Percentiles rank a stretch among this genome's conserved stretches.
These are phyloP conservation scores for Lotus japonicus DNA, from an alignment of 306 rosid species.

Conservation along the genomic window DNA sequence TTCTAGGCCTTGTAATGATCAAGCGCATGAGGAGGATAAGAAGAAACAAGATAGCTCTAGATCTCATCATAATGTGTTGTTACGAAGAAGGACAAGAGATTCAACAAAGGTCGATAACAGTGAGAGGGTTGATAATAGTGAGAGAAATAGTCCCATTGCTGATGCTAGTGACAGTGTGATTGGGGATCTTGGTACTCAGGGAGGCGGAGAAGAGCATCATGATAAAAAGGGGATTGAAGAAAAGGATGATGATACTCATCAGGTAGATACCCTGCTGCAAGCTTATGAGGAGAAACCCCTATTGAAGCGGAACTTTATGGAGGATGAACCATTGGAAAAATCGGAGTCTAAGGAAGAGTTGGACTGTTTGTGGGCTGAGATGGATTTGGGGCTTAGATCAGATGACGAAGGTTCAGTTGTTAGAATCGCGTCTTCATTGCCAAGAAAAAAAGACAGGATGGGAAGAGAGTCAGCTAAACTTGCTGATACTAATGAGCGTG, in stretches of 20 bases:
- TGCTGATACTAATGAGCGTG: too few relatives aligned
- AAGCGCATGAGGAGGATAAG: neutral
- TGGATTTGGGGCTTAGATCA: neutral
- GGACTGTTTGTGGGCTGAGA: slow-evolving; percentile 11
- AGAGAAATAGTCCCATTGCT: neutral
- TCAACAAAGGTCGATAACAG: too few relatives aligned
- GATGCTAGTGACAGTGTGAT: neutral
- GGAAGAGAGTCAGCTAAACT: too few relatives aligned
- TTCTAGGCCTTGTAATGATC: neutral
- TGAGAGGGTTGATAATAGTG: too few relatives aligned
- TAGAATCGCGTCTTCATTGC: too few relatives aligned
- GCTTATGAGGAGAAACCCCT: neutral
- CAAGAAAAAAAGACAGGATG: too few relatives aligned
- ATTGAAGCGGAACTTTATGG: neutral
- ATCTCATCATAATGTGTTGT: neutral
- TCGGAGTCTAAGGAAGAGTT: slow-evolving; percentile 10
- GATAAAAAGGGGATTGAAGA: neutral
- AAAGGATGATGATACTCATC: neutral
- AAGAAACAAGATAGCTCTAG: neutral
- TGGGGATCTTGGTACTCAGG: neutral
- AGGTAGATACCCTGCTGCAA: neutral
- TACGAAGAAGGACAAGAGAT: neutral
- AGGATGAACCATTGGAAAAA: slow-evolving; percentile 4
- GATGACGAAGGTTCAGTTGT: too few relatives aligned
- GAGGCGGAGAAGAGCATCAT: neutral